Percentiles rank a stretch among this genome's conserved stretches.
phyloP scores from a whole-genome alignment of 2,329 filamentous ascomycete genomes.

The Tolypocladium inflatum region DNA sequence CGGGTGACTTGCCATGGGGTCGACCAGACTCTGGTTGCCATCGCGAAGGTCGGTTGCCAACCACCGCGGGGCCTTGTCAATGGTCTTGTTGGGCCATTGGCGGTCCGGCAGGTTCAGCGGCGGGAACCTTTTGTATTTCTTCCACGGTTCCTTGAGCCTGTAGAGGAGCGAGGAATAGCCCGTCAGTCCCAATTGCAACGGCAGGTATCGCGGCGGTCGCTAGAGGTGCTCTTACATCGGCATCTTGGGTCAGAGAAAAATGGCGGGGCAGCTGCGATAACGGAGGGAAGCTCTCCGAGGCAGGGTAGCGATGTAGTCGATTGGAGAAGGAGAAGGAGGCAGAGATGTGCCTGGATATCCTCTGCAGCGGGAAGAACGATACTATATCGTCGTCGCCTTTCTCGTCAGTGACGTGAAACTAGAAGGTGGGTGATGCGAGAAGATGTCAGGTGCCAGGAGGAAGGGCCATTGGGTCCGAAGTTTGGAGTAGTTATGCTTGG shows the following conservation, averaged over 20 bases:
- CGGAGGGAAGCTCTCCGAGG: not conserved
- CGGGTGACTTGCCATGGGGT: constrained; percentile 64
- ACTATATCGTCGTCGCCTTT: not conserved
- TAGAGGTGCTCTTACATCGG: constrained; percentile 3
- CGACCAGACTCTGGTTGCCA: constrained; percentile 86
- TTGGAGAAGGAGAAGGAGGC: not conserved
- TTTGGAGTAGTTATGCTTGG: not conserved
- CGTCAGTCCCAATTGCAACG: not conserved
- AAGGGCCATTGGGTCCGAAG: not conserved
- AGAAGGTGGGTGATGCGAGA: not conserved
- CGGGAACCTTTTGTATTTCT: constrained; percentile 65
- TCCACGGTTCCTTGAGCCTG: constrained; percentile 67
- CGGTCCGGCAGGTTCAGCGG: constrained; percentile 52
- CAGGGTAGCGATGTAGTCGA: not conserved
- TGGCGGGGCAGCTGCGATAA: constrained; percentile 1
- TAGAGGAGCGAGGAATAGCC: not conserved
- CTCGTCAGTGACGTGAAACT: not conserved
- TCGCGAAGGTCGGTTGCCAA: constrained; percentile 75
- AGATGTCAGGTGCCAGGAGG: not conserved
- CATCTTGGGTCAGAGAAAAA: constrained; percentile 5
- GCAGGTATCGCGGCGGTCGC: not conserved
- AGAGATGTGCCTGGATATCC: not conserved
- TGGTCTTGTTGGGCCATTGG: constrained; percentile 75
- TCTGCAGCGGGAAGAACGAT: not conserved
- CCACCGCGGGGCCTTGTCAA: constrained; percentile 84